Conservation (phyloP, 441 rosid species). For the Adansonia rubrostipa region DNA sequence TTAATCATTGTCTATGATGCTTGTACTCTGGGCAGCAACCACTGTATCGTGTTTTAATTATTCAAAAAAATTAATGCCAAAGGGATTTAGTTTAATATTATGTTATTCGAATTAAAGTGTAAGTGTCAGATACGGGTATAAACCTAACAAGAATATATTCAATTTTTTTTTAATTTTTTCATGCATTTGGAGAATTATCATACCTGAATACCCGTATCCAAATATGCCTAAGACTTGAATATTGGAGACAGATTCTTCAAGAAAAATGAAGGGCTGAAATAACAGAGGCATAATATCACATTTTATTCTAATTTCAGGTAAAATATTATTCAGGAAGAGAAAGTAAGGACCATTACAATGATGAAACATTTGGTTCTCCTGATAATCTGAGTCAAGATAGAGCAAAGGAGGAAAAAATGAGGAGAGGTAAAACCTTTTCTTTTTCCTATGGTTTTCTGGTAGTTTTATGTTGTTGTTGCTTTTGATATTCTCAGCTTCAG, state of each 20-base stretch:
- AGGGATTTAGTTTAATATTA: slow-evolving; percentile 4
- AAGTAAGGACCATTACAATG: slow-evolving; percentile 25
- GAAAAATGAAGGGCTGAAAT: too few species aligned
- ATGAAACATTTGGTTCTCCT: slow-evolving; percentile 32
- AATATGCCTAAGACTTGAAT: too few species aligned
- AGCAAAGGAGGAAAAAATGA: slow-evolving; percentile 32
- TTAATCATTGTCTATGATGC: not conserved
- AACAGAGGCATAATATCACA: not conserved
- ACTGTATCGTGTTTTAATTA: not conserved
- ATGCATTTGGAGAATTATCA: too few species aligned
- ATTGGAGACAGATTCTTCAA: too few species aligned
- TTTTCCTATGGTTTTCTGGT: slow-evolving; percentile 19
- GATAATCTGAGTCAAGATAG: slow-evolving; percentile 29
- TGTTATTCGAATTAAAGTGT: too few species aligned
- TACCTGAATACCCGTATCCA: too few species aligned
- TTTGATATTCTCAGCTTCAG: slow-evolving; percentile 11
- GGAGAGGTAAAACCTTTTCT: slow-evolving; percentile 34
- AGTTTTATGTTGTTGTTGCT: slow-evolving; percentile 18
- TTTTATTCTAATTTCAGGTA: slow-evolving; percentile 29
- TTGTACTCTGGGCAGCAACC: not conserved
- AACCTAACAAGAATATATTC: too few species aligned
- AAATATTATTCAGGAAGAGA: slow-evolving; percentile 29
- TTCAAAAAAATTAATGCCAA: not conserved
- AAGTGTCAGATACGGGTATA: too few species aligned
- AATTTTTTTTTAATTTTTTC: too few species aligned